Evolutionary conservation across 2,329 filamentous ascomycete genomes (phyloP).

Genomic region (Juglanconis sp.): DNA sequence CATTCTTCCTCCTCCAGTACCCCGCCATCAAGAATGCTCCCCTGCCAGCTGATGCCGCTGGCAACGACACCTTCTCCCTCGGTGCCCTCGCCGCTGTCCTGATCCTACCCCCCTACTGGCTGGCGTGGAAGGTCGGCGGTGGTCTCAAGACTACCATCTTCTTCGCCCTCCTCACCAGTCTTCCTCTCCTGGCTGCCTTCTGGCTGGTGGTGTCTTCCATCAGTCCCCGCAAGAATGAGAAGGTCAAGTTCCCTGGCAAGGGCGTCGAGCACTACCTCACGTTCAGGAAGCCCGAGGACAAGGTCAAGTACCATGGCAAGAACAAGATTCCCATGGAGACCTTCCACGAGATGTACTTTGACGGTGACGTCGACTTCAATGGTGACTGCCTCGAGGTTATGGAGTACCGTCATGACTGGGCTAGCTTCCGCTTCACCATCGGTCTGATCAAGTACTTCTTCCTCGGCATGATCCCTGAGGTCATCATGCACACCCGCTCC

Average conservation of each 20-base stretch:
- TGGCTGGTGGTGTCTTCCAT: constrained; percentile 79
- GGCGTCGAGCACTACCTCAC: constrained; percentile 88
- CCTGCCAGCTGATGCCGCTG: constrained; percentile 82
- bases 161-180: constrained; percentile 72
- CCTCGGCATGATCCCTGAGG: constrained; percentile 81
- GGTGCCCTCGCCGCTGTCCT: constrained; percentile 68
- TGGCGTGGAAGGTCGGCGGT: constrained; percentile 79
- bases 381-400: constrained; percentile 84
- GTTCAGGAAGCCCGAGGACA: constrained; percentile 66
- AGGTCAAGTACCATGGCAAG: constrained; percentile 68
- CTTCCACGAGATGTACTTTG: constrained; percentile 98
- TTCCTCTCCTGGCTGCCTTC: constrained; percentile 78
- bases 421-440: constrained; percentile 86
- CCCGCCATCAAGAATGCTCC: constrained; percentile 91
- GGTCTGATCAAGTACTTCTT: constrained; percentile 85
- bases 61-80: constrained; percentile 86
- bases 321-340: constrained; percentile 87
- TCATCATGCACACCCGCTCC: constrained; percentile 87
- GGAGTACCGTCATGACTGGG: constrained; percentile 97
- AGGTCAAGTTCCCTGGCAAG: constrained; percentile 79
- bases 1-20: constrained; percentile 51
- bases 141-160: constrained; percentile 86
- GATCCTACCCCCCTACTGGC: constrained; percentile 69
- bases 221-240: constrained; percentile 88
- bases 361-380: constrained; percentile 92